phyloP scores from a whole-genome alignment of 768 basidiomycete species.

The Cytidiella melzeri region DNA sequence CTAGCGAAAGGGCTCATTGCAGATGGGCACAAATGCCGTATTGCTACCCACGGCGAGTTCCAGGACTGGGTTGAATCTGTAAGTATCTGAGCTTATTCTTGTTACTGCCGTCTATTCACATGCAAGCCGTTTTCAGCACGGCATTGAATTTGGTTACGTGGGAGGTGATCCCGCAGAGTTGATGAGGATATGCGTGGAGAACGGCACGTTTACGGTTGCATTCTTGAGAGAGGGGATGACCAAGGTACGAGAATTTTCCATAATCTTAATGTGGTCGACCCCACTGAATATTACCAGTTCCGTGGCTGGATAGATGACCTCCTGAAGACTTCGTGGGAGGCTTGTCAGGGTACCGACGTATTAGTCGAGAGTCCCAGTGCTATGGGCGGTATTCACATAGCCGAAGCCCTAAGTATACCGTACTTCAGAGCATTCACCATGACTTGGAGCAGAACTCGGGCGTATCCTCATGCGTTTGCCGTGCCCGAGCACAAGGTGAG shows the following conservation, averaged over 20 bases:
- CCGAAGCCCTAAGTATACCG: slow-evolving; percentile 88
- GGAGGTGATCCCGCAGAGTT: slow-evolving; percentile 97
- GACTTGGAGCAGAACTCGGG: slow-evolving; percentile 95
- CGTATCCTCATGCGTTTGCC: slow-evolving; percentile 96
- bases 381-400: slow-evolving; percentile 96
- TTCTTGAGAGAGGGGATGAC: slow-evolving; percentile 87
- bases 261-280: background rate
- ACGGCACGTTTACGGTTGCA: slow-evolving; percentile 94
- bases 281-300: slow-evolving; percentile 48
- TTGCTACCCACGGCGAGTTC: slow-evolving; percentile 95
- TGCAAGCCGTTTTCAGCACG: slow-evolving; percentile 54
- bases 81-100: slow-evolving; percentile 24
- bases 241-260: slow-evolving; percentile 50
- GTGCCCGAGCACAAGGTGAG: slow-evolving; percentile 90
- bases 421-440: slow-evolving; percentile 97
- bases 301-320: slow-evolving; percentile 98
- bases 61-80: slow-evolving; percentile 93
- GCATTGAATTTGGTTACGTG: slow-evolving; percentile 92
- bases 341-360: slow-evolving; percentile 91
- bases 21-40: slow-evolving; percentile 84
- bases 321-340: slow-evolving; percentile 91
- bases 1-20: slow-evolving; percentile 86
- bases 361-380: slow-evolving; percentile 94
- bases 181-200: slow-evolving; percentile 97
- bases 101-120: too few species aligned